These are phyloP conservation scores for Hemileccinum hortonii DNA, from an alignment of 1,284 basidiomycete genomes.

Conservation along the genomic window DNA sequence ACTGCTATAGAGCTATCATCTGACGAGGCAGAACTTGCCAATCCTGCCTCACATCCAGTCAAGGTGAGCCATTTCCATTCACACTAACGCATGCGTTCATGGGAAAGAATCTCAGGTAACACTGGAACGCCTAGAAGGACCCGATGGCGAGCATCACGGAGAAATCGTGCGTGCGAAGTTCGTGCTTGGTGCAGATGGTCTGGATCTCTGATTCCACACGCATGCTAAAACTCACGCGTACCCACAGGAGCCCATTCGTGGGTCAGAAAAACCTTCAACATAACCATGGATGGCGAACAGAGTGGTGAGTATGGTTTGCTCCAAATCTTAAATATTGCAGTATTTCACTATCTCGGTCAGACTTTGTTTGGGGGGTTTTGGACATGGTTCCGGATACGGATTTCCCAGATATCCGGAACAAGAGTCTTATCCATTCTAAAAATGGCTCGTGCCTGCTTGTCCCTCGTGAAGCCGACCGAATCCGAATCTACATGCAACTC, in stretches of 20 bases:
- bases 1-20: constrained; percentile 33
- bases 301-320: constrained; percentile 37
- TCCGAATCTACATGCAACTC: constrained; percentile 50
- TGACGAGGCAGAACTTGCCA: constrained; percentile 30
- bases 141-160: constrained; percentile 29
- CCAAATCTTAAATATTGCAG: neutral
- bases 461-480: constrained; percentile 41
- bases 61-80: constrained; percentile 20
- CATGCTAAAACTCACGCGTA: neutral
- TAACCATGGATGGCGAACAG: constrained; percentile 58
- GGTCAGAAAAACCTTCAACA: constrained; percentile 52
- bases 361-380: constrained; percentile 58
- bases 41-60: constrained; percentile 36
- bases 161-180: constrained; percentile 55
- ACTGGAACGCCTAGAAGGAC: constrained; percentile 32
- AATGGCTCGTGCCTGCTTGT: constrained; percentile 50
- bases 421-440: constrained; percentile 55
- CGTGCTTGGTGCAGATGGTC: constrained; percentile 56
- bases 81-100: constrained; percentile 1
- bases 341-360: constrained; percentile 26
- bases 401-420: constrained; percentile 63
- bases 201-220: neutral
- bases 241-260: constrained; percentile 55
- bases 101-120: constrained; percentile 30
- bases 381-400: constrained; percentile 53